Percentiles rank a stretch among this genome's conserved stretches.
phyloP scores from a whole-genome alignment of 306 rosid species.

The Amphicarpaea edgeworthii region DNA sequence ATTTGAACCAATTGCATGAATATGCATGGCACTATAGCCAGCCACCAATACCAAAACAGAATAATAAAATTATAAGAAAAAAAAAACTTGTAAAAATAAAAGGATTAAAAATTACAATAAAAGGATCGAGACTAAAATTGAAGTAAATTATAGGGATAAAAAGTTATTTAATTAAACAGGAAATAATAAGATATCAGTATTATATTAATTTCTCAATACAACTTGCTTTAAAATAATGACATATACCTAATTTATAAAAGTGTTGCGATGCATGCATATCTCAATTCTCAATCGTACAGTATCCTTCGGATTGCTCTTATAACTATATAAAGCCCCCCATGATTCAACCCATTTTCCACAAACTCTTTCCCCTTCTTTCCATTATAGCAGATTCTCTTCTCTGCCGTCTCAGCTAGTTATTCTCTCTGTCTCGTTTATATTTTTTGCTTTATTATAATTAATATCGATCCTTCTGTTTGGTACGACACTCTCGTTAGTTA shows the following conservation, averaged over 20 bases:
- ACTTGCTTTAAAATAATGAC: neutral
- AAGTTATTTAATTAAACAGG: neutral
- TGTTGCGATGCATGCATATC: conserved; percentile 11
- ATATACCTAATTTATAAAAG: neutral
- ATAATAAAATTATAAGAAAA: neutral
- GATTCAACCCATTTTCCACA: neutral
- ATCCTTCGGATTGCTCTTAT: neutral
- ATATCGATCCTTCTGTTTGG: neutral
- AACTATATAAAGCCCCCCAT: conserved; percentile 3
- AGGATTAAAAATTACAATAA: neutral
- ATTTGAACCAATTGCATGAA: neutral
- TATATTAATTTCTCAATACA: neutral
- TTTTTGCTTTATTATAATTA: neutral
- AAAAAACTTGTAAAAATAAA: neutral
- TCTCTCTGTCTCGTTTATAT: neutral
- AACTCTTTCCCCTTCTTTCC: neutral
- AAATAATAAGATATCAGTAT: neutral
- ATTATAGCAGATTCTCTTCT: neutral
- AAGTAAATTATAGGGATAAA: neutral
- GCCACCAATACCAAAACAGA: neutral
- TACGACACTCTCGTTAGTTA: neutral
- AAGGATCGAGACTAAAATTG: neutral
- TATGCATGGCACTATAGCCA: neutral
- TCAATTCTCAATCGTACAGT: neutral
- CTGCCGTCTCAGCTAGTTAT: neutral